Evolutionary conservation across 2,329 filamentous ascomycete genomes (phyloP), one percentile per base, ranked within the genome.

Genomic region (Orbilia quercus): DNA sequence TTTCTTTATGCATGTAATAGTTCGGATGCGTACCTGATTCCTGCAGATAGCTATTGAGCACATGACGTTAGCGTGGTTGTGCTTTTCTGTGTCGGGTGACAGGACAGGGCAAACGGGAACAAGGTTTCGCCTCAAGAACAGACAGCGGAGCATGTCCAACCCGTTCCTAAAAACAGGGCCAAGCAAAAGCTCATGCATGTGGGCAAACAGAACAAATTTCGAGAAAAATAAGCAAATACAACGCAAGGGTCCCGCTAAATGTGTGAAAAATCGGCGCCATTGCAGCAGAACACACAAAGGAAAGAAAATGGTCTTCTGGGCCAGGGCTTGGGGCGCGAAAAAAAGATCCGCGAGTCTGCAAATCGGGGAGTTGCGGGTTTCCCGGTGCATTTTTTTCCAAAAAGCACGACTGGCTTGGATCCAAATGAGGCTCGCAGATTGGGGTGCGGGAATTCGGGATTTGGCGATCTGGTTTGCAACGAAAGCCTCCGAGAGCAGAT

Each of bases 141-240:
- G 69, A 66, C 60, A 65, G 69, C 54, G 60, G 60, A 73, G 69
- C 69, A 73, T 62, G 69, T 66, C 60, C 60, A 73, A 65, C 69
- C 69, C 60, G 60, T 65, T 62, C 59, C 53, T 59, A 16, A 65
- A 60, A 73, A 62, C 60, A 73, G 60, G 67, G 69, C 69, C 60
- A 66, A 66, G 69, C 53, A 65, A 55, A 64, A 51, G 40, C 55
- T 66, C 60, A 73, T 73, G 69, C 69, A 73, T 64, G 69, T 60
- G 69, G 60, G 38, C 62, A 66, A 73, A 73, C 69, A 73, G 69
- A 62, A 66, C 60, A 73, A 66, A 73, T 73, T 73, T 73, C 69
- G 58, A 73, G 69, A 73, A 73, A 73, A 73, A 73, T 73, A 73
- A 73, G 69, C 69, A 73, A 73, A 60, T 47, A 72, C 42, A 45